These are phyloP conservation scores for Ophiocordyceps robertsii DNA, from an alignment of 2,329 filamentous ascomycete genomes.

Conservation along the genomic window DNA sequence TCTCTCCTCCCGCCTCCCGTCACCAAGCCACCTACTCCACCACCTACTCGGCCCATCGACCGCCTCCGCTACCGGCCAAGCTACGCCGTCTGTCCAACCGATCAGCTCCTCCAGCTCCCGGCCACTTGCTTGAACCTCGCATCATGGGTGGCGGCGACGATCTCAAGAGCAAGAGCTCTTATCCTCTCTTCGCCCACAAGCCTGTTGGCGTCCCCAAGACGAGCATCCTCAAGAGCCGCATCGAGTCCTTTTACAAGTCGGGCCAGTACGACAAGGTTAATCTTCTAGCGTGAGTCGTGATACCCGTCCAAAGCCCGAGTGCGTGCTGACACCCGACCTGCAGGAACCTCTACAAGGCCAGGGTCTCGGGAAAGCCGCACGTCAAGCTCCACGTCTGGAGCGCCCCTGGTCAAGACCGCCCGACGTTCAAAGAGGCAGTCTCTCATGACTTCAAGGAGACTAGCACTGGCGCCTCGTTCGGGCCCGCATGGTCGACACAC, in stretches of 20 bases:
- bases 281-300: slow-evolving; percentile 47
- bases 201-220: slow-evolving; percentile 69
- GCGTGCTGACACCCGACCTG: slow-evolving; percentile 4
- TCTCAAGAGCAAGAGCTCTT: slow-evolving; percentile 31
- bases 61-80: slow-evolving; percentile 8
- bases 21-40: slow-evolving; percentile 12
- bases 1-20: slow-evolving; percentile 9
- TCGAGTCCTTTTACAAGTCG: slow-evolving; percentile 64
- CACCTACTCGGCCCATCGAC: slow-evolving; percentile 6
- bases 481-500: slow-evolving; percentile 93
- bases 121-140: slow-evolving; percentile 12
- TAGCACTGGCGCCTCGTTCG: slow-evolving; percentile 65
- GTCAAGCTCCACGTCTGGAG: slow-evolving; percentile 81
- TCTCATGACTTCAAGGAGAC: slow-evolving; percentile 62
- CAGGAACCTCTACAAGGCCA: slow-evolving; percentile 25
- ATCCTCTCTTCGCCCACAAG: slow-evolving; percentile 35
- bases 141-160: slow-evolving; percentile 39
- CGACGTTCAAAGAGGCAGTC: slow-evolving; percentile 75
- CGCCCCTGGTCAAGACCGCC: slow-evolving; percentile 64
- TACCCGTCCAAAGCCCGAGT: not conserved
- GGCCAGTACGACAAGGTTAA: slow-evolving; percentile 72
- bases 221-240: slow-evolving; percentile 72
- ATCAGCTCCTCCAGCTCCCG: slow-evolving; percentile 22
- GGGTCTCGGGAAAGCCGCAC: slow-evolving; percentile 52
- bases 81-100: slow-evolving; percentile 20